Evolutionary conservation across 768 basidiomycete species (phyloP).

Genomic region (Pleurotus platypus): DNA sequence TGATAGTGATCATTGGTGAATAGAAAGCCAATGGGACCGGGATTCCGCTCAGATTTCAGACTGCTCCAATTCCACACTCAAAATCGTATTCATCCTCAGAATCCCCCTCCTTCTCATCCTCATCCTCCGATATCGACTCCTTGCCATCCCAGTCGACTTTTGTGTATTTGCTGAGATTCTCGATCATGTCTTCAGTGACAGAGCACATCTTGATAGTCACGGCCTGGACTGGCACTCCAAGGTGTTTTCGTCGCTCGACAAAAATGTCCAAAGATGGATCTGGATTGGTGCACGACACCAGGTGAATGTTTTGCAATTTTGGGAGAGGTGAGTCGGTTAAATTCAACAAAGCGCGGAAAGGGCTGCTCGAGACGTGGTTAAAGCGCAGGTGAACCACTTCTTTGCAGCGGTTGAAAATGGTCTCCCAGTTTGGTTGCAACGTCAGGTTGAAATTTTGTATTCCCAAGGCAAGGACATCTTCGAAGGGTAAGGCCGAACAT

Average conservation of each 20-base stretch:
- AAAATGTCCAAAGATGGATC: not conserved
- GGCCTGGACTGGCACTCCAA: too few relatives aligned
- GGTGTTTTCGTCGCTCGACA: too few relatives aligned
- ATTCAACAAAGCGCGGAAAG: not conserved
- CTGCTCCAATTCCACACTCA: not conserved
- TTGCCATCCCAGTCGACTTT: not conserved
- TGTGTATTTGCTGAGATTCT: not conserved
- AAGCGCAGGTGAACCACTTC: not conserved
- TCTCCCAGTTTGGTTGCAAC: not conserved
- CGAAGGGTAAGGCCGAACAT: too few relatives aligned
- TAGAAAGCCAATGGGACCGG: too few relatives aligned
- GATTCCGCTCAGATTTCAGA: too few relatives aligned
- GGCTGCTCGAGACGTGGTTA: not conserved
- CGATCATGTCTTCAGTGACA: not conserved
- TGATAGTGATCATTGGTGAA: too few relatives aligned
- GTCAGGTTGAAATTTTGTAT: too few relatives aligned
- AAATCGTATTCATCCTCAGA: not conserved
- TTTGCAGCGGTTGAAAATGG: not conserved
- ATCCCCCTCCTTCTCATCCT: not conserved
- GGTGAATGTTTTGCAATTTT: not conserved
- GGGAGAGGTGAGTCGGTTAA: not conserved
- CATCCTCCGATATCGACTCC: not conserved
- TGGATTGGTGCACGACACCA: not conserved
- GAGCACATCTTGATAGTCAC: not conserved
- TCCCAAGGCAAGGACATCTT: too few relatives aligned